phyloP scores from a whole-genome alignment of 495 filamentous ascomycete species.

The Aspergillus bertholletiae region DNA sequence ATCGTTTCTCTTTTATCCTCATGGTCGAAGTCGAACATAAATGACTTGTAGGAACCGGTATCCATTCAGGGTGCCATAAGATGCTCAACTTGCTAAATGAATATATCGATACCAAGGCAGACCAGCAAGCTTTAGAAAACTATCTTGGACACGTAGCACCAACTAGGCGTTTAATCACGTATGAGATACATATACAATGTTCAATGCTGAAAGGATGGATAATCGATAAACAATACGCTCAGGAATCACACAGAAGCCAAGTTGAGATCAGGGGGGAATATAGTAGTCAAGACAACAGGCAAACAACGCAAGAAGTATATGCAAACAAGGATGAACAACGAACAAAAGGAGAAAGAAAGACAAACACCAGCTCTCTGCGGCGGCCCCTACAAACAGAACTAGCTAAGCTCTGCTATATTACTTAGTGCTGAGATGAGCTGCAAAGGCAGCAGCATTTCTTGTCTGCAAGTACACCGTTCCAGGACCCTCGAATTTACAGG shows the following conservation, averaged over 20 bases:
- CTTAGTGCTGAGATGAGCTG: constrained; percentile 25
- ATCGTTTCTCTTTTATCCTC: background rate
- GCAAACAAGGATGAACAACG: background rate
- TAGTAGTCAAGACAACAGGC: background rate
- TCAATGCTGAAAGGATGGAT: background rate
- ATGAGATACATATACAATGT: background rate
- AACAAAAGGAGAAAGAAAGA: too few relatives aligned
- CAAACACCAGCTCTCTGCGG: background rate
- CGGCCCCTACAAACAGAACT: too few relatives aligned
- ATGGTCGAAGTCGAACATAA: background rate
- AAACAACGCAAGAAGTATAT: background rate
- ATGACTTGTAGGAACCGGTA: background rate
- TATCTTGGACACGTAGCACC: too few relatives aligned
- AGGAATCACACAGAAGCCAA: background rate
- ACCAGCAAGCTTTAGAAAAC: too few relatives aligned
- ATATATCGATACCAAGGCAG: too few relatives aligned
- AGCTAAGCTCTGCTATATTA: background rate
- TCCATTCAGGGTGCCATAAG: too few relatives aligned
- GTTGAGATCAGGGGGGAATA: background rate
- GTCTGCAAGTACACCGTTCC: constrained; percentile 95
- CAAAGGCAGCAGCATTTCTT: constrained; percentile 69
- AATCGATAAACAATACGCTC: background rate
- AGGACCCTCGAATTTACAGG: constrained; percentile 90
- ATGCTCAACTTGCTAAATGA: too few relatives aligned
- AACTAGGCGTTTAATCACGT: background rate